A percentile compares a stretch with the other conserved stretches of the same genome.
Conservation (phyloP, 2,329 filamentous ascomycete genomes). For the Cryphonectria carpinicola region DNA sequence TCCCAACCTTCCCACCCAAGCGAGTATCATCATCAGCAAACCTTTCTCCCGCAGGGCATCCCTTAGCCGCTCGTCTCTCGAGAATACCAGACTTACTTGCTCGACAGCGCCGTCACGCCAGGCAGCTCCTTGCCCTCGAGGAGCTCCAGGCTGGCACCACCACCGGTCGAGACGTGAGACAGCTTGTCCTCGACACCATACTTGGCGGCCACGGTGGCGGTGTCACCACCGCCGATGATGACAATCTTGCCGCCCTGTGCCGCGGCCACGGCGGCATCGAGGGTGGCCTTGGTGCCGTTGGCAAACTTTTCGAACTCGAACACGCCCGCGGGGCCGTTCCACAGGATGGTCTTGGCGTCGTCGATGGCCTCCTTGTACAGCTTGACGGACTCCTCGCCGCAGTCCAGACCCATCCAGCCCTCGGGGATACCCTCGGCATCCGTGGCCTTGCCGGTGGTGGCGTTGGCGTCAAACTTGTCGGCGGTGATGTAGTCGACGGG, state of each 20-base stretch:
- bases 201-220: constrained; percentile 96
- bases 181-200: constrained; percentile 96
- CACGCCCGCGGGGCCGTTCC: constrained; percentile 97
- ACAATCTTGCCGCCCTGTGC: constrained; percentile 88
- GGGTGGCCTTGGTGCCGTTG: constrained; percentile 85
- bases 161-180: constrained; percentile 96
- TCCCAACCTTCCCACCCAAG: constrained; percentile 34
- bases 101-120: constrained; percentile 88
- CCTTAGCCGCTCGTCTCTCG: background rate
- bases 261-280: constrained; percentile 84
- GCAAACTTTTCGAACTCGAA: constrained; percentile 98
- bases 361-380: constrained; percentile 86
- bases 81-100: constrained; percentile 55
- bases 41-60: background rate
- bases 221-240: constrained; percentile 98
- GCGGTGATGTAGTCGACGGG: constrained; percentile 95
- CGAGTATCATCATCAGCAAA: constrained; percentile 32
- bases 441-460: constrained; percentile 77
- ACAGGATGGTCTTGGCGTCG: constrained; percentile 93
- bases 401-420: constrained; percentile 98
- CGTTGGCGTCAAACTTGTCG: constrained; percentile 90
- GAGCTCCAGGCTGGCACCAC: constrained; percentile 92
- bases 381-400: constrained; percentile 84
- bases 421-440: constrained; percentile 91
- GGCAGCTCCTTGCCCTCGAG: constrained; percentile 98